Evolutionary conservation across 148 eudicot species (phyloP).

Genomic region (Rhododendron griersonianum): DNA sequence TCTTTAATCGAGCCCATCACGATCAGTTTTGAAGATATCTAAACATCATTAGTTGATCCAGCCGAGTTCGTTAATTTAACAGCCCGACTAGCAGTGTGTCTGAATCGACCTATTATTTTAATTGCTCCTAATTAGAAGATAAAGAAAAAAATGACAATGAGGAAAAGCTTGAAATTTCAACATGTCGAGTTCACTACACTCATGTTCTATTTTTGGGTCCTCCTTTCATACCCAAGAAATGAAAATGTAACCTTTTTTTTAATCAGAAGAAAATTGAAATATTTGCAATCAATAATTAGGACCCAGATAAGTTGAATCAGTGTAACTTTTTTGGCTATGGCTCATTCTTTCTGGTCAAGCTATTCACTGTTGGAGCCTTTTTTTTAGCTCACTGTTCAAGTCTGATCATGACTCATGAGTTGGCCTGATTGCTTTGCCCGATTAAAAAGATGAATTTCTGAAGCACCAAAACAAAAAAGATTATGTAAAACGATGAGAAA

Average conservation of each 20-base stretch:
- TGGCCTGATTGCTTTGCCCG: background rate
- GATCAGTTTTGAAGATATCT: background rate
- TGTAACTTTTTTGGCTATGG: background rate
- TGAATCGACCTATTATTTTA: no score
- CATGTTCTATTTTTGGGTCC: background rate
- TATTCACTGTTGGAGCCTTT: no score
- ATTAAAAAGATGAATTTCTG: no score
- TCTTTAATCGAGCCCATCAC: background rate
- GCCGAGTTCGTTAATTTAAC: background rate
- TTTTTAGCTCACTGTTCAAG: no score
- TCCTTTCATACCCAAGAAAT: background rate
- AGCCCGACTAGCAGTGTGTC: background rate
- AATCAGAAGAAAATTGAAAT: no score
- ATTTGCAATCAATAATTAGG: background rate
- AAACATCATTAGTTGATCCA: background rate
- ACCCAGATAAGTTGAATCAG: background rate
- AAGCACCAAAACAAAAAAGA: no score
- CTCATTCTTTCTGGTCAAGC: no score
- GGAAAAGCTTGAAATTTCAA: background rate
- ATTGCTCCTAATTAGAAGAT: background rate
- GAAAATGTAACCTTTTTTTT: background rate
- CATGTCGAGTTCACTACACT: background rate
- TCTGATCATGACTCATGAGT: background rate
- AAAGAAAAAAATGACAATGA: background rate
- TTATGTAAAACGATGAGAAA: background rate